Evolutionary conservation across 1,284 basidiomycete species (phyloP), one percentile per base, ranked within the genome.

Genomic region (Fomitopsis schrenkii): DNA sequence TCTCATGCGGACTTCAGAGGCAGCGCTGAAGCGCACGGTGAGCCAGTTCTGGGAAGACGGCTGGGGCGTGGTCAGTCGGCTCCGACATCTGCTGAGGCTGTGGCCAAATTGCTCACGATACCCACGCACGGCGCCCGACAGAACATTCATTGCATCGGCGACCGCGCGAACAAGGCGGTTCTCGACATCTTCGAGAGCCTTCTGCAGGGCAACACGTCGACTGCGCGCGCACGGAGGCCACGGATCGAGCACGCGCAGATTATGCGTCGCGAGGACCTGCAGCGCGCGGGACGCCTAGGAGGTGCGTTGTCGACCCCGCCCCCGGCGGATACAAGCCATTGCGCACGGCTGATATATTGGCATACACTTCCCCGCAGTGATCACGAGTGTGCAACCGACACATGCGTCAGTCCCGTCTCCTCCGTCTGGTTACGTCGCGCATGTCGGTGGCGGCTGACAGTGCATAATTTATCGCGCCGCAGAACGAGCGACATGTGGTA

Each of bases 171-270:
- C 71, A 82, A 88, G 45, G 79, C 91, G 22, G 85, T 93, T 0
- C 81, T 97, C 22, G 85, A 96, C 68, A 86, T 92, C 15, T 93
- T 92, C 68, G 91, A 94, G 72, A 75, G 75, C 1, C 72, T 83
- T 0, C 67, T 85, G 2, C 64, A 64, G 5, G 60, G 64, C 41
- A 61, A 71, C 44, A 67, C 65, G 19, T 69, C 69, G 38, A 71
- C 77, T 0, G 74, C 77, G 48, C 81, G 38, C 38, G 38, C 83
- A 68, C 79, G 66, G 17, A 63, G 94, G 19, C 88, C 92, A 1
- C 80, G 95, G 26, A 87, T 97, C 30, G 96, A 98, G 71, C 95
- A 98, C 74, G 90, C 94, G 0, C 95, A 98, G 74, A 94, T 97
- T 60, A 80, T 97, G 77, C 82, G 83, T 1, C 75, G 71, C 5